Evolutionary conservation across 2,329 filamentous ascomycete genomes (phyloP).

Genomic region (Ploettnerulaceae sp.): DNA sequence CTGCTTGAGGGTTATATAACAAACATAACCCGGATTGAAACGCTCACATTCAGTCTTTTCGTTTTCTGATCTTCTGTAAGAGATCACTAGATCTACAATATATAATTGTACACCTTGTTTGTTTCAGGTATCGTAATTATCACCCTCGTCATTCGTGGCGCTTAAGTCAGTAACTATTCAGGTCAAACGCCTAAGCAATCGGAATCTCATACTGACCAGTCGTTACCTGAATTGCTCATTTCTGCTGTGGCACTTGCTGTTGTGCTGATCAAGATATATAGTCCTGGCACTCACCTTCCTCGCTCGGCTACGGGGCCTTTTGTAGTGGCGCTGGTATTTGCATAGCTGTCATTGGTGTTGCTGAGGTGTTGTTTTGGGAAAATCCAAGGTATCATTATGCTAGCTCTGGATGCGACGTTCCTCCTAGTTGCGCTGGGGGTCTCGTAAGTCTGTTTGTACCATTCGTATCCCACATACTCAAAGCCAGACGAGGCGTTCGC

Average conservation of each 20-base stretch:
- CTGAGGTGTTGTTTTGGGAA: slow-evolving; percentile 24
- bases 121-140: slow-evolving; percentile 23
- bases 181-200: neutral
- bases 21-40: neutral
- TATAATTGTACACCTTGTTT: neutral
- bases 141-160: slow-evolving; percentile 20
- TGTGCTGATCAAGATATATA: slow-evolving; percentile 24
- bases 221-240: slow-evolving; percentile 21
- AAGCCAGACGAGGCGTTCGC: slow-evolving; percentile 25
- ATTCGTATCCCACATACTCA: neutral
- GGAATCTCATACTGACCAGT: neutral
- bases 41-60: neutral
- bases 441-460: slow-evolving; percentile 22
- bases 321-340: slow-evolving; percentile 26
- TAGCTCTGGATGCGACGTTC: slow-evolving; percentile 25
- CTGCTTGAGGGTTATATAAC: slow-evolving; percentile 6
- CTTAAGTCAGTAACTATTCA: slow-evolving; percentile 2
- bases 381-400: slow-evolving; percentile 24
- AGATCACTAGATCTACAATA: neutral
- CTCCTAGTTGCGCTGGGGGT: slow-evolving; percentile 29
- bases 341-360: slow-evolving; percentile 21
- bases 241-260: slow-evolving; percentile 24
- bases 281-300: slow-evolving; percentile 19
- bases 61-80: neutral
- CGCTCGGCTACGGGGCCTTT: slow-evolving; percentile 27